Conservation (phyloP, 192 early-diverging fungal genomes). For the Rhizophagus clarus region DNA sequence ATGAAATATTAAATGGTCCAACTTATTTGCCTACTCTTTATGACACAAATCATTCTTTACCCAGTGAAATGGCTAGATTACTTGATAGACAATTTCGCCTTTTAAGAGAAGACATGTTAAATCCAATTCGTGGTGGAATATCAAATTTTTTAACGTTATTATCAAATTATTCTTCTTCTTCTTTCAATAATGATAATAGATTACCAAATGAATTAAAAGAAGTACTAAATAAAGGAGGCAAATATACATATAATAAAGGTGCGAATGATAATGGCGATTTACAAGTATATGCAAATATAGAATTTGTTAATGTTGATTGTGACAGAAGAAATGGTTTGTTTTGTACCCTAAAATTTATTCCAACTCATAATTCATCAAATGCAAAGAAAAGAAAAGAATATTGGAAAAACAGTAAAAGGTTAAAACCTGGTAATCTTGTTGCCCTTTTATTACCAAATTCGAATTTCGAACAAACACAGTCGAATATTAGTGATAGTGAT, state of each 20-base stretch:
- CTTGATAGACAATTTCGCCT: constrained; percentile 64
- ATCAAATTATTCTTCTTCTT: neutral
- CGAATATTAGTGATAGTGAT: neutral
- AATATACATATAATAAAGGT: no score
- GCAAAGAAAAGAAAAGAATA: constrained; percentile 38
- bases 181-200: constrained; percentile 18
- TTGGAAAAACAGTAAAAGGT: constrained; percentile 46
- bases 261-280: constrained; percentile 27
- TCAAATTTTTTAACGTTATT: constrained; percentile 41
- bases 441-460: constrained; percentile 38
- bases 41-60: constrained; percentile 47
- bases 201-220: neutral
- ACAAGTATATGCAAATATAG: constrained; percentile 45
- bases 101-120: constrained; percentile 60
- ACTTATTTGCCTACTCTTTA: constrained; percentile 49
- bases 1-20: constrained; percentile 46
- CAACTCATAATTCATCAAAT: neutral
- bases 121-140: constrained; percentile 46
- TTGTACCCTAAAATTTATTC: constrained; percentile 35
- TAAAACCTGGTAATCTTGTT: constrained; percentile 49
- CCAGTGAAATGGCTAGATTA: constrained; percentile 44
- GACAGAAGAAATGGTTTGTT: constrained; percentile 31
- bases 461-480: neutral
- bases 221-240: neutral
- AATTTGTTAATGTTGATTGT: constrained; percentile 36